Conservation (phyloP, 2,329 filamentous ascomycete genomes). For the Colletotrichum chlorophyti region DNA sequence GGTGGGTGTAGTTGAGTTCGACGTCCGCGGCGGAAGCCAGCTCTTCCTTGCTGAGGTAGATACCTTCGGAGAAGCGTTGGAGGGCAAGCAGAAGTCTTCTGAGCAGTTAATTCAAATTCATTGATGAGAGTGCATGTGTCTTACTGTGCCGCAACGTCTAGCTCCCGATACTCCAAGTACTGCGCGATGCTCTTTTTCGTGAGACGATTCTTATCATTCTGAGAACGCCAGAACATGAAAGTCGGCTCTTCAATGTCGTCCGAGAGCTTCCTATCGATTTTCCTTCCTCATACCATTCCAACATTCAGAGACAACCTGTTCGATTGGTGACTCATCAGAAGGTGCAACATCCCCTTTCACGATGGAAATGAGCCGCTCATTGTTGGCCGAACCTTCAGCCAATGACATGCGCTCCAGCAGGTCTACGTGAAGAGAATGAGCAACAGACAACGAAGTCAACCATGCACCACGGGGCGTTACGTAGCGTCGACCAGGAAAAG, state of each 20-base stretch:
- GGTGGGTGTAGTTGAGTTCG: constrained; percentile 2
- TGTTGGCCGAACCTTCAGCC: background rate
- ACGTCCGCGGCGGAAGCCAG: background rate
- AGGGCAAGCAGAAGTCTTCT: background rate
- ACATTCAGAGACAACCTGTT: background rate
- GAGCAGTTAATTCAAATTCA: background rate
- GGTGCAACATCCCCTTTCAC: background rate
- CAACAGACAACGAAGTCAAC: too few species aligned
- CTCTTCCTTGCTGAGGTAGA: background rate
- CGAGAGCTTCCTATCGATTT: background rate
- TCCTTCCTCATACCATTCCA: background rate
- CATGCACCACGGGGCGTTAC: too few species aligned
- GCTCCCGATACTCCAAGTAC: constrained; percentile 3
- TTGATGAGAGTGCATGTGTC: background rate
- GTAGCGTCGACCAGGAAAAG: constrained; percentile 4
- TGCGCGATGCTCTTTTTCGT: background rate
- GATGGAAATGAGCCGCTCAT: constrained; percentile 3
- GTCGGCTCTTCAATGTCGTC: constrained; percentile 1
- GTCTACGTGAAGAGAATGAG: too few species aligned
- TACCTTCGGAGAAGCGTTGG: background rate
- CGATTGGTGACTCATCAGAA: background rate
- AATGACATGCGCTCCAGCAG: constrained; percentile 5
- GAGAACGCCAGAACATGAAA: constrained; percentile 2
- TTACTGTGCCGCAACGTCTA: constrained; percentile 1
- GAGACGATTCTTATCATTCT: background rate